Percentiles rank a stretch among this genome's conserved stretches.
These are phyloP conservation scores for Aspergillus ruber DNA, from an alignment of 2,329 filamentous ascomycete species.

Conservation along the genomic window DNA sequence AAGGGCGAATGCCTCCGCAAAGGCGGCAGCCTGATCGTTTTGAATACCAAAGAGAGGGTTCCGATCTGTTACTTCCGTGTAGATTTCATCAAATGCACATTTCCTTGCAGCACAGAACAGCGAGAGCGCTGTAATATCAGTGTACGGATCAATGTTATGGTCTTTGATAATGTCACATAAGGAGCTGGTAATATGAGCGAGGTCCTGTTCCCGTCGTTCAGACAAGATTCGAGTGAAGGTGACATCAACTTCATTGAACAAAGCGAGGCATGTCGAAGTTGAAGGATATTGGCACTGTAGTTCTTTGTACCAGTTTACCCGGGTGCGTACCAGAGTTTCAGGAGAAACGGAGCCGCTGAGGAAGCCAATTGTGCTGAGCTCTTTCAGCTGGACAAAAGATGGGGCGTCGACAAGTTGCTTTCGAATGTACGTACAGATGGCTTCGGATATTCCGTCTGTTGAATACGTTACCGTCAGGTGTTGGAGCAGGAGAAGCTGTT, in stretches of 20 bases:
- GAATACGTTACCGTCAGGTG: constrained; percentile 27
- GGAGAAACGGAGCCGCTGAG: constrained; percentile 33
- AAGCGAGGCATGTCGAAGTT: constrained; percentile 21
- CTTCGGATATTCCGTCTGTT: constrained; percentile 20
- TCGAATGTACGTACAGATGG: constrained; percentile 27
- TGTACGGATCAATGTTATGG: constrained; percentile 37
- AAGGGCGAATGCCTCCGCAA: constrained; percentile 57
- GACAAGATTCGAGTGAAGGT: constrained; percentile 23
- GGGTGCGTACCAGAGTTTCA: constrained; percentile 31
- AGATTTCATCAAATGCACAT: constrained; percentile 56
- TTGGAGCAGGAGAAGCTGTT: constrained; percentile 35
- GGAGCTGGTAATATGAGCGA: constrained; percentile 33
- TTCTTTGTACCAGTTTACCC: constrained; percentile 38
- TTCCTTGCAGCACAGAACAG: constrained; percentile 54
- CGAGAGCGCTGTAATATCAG: constrained; percentile 52
- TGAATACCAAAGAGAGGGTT: constrained; percentile 57
- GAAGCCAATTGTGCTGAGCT: constrained; percentile 34
- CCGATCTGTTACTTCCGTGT: constrained; percentile 56
- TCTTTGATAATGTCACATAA: constrained; percentile 29
- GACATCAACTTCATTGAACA: constrained; percentile 35
- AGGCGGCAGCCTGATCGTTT: constrained; percentile 57
- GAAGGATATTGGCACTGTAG: constrained; percentile 34
- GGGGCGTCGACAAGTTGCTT: constrained; percentile 33
- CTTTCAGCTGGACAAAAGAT: constrained; percentile 34
- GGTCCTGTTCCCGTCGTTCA: constrained; percentile 24